A percentile compares a stretch with the other conserved stretches of the same genome.
Evolutionary conservation across 2,329 filamentous ascomycete species (phyloP).

Genomic region (Claviceps sp.): DNA sequence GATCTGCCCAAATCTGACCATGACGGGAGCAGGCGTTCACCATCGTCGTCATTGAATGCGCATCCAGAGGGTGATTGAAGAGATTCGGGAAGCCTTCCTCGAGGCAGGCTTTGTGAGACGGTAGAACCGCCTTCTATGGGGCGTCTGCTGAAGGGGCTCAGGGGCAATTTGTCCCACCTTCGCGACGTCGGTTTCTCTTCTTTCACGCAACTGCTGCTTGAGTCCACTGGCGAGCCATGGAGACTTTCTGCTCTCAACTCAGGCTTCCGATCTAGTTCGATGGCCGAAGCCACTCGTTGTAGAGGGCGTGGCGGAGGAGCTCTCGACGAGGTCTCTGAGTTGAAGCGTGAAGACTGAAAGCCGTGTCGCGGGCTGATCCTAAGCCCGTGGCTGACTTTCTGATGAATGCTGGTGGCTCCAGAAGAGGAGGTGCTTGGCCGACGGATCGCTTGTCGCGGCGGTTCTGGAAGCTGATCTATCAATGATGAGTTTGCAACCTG

Average conservation of each 20-base stretch:
- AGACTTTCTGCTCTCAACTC: conserved; percentile 10
- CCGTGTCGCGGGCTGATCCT: conserved; percentile 4
- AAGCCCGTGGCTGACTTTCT: not conserved
- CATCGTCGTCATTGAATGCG: not conserved
- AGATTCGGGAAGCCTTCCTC: conserved; percentile 17
- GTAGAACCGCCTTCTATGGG: conserved; percentile 22
- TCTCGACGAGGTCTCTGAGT: conserved; percentile 10
- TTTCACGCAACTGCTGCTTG: conserved; percentile 5
- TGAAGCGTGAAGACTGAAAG: conserved; percentile 13
- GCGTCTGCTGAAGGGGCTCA: conserved; percentile 15
- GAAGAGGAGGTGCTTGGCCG: not conserved
- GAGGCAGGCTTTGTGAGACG: conserved; percentile 20
- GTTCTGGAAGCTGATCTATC: conserved; percentile 3
- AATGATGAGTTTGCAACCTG: conserved; percentile 2
- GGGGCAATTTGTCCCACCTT: conserved; percentile 6
- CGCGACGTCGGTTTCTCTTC: conserved; percentile 4
- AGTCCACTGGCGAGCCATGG: conserved; percentile 9
- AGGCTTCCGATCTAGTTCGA: conserved; percentile 7
- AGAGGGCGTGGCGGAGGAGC: conserved; percentile 11
- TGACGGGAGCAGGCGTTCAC: not conserved
- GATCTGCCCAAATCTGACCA: conserved; percentile 14
- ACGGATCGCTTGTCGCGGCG: not conserved
- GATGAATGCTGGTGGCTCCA: conserved; percentile 1
- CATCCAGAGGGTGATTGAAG: conserved; percentile 2
- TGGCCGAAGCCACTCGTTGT: conserved; percentile 11